Conservation (phyloP, 2,329 filamentous ascomycete genomes). For the Aspergillus quadrilineatus region DNA sequence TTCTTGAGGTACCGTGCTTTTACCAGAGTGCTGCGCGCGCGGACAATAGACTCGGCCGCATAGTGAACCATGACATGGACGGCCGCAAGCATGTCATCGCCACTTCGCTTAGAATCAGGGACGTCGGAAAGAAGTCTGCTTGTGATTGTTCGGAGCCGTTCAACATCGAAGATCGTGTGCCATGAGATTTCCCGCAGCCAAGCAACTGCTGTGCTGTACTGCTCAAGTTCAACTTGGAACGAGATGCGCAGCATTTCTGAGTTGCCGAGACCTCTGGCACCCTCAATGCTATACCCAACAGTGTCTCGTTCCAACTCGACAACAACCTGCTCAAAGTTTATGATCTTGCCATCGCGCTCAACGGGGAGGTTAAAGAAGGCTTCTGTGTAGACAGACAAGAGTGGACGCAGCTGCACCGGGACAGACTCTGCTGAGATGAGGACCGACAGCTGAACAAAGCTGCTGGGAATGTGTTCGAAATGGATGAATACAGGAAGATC, state of each 20-base stretch:
- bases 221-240: constrained; percentile 83
- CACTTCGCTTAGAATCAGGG: constrained; percentile 86
- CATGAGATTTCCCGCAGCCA: constrained; percentile 88
- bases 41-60: constrained; percentile 70
- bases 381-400: constrained; percentile 80
- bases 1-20: constrained; percentile 85
- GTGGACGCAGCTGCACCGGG: constrained; percentile 77
- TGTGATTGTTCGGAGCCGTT: constrained; percentile 60
- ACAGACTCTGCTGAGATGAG: constrained; percentile 76
- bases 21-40: constrained; percentile 78
- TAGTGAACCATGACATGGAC: constrained; percentile 77
- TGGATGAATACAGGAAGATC: constrained; percentile 85
- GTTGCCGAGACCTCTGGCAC: constrained; percentile 68
- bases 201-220: constrained; percentile 76
- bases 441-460: constrained; percentile 83
- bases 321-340: constrained; percentile 90
- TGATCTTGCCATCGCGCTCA: constrained; percentile 67
- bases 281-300: constrained; percentile 74
- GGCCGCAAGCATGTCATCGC: constrained; percentile 60
- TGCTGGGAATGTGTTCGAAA: constrained; percentile 90
- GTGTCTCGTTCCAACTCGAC: constrained; percentile 89
- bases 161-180: constrained; percentile 82
- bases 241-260: constrained; percentile 77
- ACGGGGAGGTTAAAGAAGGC: constrained; percentile 96
- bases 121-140: constrained; percentile 87